Conservation (phyloP, 129 eudicot genomes). For the Helichrysum umbraculigerum region DNA sequence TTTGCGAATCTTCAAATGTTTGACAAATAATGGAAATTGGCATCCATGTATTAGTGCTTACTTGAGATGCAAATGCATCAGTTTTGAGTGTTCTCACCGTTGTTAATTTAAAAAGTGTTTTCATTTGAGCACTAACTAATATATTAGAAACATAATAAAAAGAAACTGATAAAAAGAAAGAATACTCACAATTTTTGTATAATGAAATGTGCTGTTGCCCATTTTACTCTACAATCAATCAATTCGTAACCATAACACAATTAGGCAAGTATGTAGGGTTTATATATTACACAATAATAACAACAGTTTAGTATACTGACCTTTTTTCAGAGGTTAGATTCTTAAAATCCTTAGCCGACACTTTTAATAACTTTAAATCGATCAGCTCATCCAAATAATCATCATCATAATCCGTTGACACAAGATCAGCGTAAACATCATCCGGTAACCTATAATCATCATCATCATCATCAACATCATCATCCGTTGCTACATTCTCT, state of each 20-base stretch:
- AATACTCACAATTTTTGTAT: neutral
- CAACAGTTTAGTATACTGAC: neutral
- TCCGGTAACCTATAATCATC: neutral
- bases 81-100: too few species aligned
- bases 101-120: too few species aligned
- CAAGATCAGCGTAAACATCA: neutral
- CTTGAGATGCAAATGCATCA: too few species aligned
- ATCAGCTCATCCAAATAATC: neutral
- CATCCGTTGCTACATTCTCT: too few species aligned
- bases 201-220: neutral
- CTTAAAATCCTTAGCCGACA: neutral
- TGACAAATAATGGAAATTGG: too few species aligned
- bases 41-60: too few species aligned
- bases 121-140: too few species aligned
- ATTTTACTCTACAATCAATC: neutral
- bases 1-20: too few species aligned
- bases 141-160: too few species aligned
- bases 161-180: neutral
- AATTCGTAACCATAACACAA: neutral
- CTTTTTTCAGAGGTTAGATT: neutral
- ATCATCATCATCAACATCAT: neutral
- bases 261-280: neutral
- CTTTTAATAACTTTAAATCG: neutral
- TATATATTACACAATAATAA: too few species aligned
- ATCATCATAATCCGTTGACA: neutral